Evolutionary conservation across 2,329 filamentous ascomycete genomes (phyloP), one percentile per base, ranked within the genome.

Genomic region (Scopulariopsis brevicaulis): DNA sequence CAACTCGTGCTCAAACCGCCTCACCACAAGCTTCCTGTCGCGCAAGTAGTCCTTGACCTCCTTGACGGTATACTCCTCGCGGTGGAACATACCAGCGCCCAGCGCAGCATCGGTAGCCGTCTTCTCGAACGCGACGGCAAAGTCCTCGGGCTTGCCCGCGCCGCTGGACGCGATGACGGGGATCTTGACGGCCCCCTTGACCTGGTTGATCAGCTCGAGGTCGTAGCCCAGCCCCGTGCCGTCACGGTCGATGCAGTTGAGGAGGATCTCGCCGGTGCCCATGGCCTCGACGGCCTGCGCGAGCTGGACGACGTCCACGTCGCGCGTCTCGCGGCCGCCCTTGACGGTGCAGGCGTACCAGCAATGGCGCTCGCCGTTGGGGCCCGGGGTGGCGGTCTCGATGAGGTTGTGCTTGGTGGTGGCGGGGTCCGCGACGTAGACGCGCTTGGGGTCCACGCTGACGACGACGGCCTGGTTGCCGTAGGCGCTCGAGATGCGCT

Each of bases 311-410:
- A 96, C 94, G 69, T 97, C 93, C 63, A 97, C 79, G 70, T 97
- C 91, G 60, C 92, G 83, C n/a, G 88, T 92, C 74, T 97, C 93
- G 61, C 94, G 85, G 7, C 94, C 94, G 53, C 94, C 94, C 74
- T 93, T 95, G 75, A 96, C 90, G 7, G 94, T 99, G 74, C 94
- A 97, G 59, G 94, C 92, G 70, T 96, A 99, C 93, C 93, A 99
- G 76, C 90, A 96, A 72, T 84, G 87, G 56, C 77, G 75, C 71
- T 96, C 89, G 32, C 91, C 91, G 51, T 81, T 79, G 24, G 89
- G 85, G 10, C 92, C 90, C 0, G 83, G 84, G 61, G 76, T 81
- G 0, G 73, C 69, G 0, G 93, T 96, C 66, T 79, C 75, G 67
- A 96, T 75, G 15, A 86, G 89, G 71, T 76, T 74, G 71, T 94